Conservation (phyloP, 768 basidiomycete genomes). For the Boletus tomentosulus region DNA sequence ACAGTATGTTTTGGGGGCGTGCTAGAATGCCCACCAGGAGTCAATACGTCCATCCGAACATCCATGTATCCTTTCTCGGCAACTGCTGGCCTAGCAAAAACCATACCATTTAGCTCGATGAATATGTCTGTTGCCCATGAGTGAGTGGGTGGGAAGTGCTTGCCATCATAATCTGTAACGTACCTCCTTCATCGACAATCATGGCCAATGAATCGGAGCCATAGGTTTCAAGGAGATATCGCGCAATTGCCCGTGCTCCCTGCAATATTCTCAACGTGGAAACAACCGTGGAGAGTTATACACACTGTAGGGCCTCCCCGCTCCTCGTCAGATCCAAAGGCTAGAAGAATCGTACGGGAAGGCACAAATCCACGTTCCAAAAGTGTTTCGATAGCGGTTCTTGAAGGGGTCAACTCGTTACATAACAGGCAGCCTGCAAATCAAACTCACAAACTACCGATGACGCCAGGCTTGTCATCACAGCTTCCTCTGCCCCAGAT, state of each 20-base stretch:
- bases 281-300: not conserved
- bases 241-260: conserved; percentile 40
- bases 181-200: conserved; percentile 57
- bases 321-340: conserved; percentile 45
- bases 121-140: conserved; percentile 23
- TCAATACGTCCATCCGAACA: conserved; percentile 38
- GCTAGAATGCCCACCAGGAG: conserved; percentile 54
- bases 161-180: not conserved
- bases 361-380: conserved; percentile 28
- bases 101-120: conserved; percentile 24
- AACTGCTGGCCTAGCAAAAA: conserved; percentile 31
- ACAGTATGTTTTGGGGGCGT: conserved; percentile 48
- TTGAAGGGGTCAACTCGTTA: not conserved
- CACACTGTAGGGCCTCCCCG: conserved; percentile 36
- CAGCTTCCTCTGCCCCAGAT: conserved; percentile 46
- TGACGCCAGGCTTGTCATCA: conserved; percentile 41
- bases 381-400: conserved; percentile 26
- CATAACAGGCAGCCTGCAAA: not conserved
- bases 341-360: conserved; percentile 28
- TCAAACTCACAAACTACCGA: conserved; percentile 31
- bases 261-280: conserved; percentile 10
- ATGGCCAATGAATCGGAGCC: conserved; percentile 48
- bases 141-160: not conserved
- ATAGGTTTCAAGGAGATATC: conserved; percentile 39
- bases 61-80: conserved; percentile 44